phyloP scores from a whole-genome alignment of 495 filamentous ascomycete species.

The Daldinia bambusicola region DNA sequence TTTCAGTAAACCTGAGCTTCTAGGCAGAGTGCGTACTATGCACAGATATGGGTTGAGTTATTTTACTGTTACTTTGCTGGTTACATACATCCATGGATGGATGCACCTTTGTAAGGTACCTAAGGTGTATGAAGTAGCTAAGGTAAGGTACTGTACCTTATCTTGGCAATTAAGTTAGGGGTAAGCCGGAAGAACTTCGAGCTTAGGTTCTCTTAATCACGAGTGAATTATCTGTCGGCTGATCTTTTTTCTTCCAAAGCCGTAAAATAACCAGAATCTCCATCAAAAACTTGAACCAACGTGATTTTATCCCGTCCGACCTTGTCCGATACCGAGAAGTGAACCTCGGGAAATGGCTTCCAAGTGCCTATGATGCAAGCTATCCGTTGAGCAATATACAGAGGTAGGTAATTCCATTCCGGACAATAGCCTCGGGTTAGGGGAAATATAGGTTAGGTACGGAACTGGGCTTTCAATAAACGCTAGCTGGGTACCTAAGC shows the following conservation, averaged over 20 bases:
- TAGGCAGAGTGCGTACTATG: slow-evolving; percentile 4
- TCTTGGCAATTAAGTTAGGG: slow-evolving; percentile 1
- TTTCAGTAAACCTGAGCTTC: neutral
- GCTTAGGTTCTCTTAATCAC: slow-evolving; percentile 14
- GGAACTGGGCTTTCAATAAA: neutral
- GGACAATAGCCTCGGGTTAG: slow-evolving; percentile 41
- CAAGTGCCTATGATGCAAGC: slow-evolving; percentile 11
- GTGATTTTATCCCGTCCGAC: slow-evolving; percentile 38
- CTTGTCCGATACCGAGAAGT: slow-evolving; percentile 36
- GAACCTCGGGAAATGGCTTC: slow-evolving; percentile 37
- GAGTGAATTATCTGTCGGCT: slow-evolving; percentile 15
- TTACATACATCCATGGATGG: neutral
- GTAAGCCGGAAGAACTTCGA: neutral
- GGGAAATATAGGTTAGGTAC: neutral
- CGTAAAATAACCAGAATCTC: slow-evolving; percentile 3
- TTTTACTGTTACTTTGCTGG: slow-evolving; percentile 20
- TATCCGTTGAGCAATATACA: slow-evolving; percentile 15
- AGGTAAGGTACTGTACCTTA: slow-evolving; percentile 3
- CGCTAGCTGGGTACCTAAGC: neutral
- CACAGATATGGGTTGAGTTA: slow-evolving; percentile 30
- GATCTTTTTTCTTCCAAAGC: neutral
- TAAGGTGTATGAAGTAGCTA: neutral
- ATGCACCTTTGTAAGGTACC: neutral
- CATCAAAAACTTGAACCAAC: slow-evolving; percentile 9
- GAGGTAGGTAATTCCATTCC: slow-evolving; percentile 14